Evolutionary conservation across 257 asterid genomes (phyloP).

Genomic region (Solanum rostratum): DNA sequence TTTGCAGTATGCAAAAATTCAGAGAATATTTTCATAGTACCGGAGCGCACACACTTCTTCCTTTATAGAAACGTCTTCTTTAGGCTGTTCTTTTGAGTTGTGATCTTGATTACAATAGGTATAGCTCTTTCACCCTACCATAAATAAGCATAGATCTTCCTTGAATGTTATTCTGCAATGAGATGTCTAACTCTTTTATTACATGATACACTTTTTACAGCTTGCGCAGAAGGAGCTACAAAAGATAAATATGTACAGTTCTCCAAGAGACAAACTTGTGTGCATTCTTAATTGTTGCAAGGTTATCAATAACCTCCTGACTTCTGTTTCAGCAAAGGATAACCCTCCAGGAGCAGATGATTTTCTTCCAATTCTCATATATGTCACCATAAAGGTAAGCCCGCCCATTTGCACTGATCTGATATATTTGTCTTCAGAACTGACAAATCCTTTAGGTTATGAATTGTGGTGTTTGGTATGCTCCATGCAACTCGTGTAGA

Average conservation of each 20-base stretch:
- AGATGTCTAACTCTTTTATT: not conserved
- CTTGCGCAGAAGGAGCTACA: conserved; percentile 97
- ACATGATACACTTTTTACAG: conserved; percentile 28
- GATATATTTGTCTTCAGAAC: not conserved
- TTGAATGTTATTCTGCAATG: not conserved
- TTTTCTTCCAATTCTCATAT: conserved; percentile 89
- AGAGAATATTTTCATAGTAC: not conserved
- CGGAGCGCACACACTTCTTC: not conserved
- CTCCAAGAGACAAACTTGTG: conserved; percentile 92
- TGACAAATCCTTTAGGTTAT: not conserved
- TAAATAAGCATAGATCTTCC: not conserved
- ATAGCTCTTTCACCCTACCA: not conserved
- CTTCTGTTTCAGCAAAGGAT: conserved; percentile 60
- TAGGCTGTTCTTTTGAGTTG: not conserved
- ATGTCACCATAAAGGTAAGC: conserved; percentile 84
- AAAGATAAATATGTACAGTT: conserved; percentile 94
- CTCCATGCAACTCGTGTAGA: not conserved
- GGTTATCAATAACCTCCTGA: conserved; percentile 78
- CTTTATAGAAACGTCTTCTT: not conserved
- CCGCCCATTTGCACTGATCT: not conserved
- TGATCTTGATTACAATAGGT: not conserved
- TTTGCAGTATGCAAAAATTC: not conserved
- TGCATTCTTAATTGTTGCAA: conserved; percentile 90
- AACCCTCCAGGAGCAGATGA: conserved; percentile 99
- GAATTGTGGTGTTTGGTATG: not conserved